Evolutionary conservation across 2,329 filamentous ascomycete species (phyloP).

Genomic region (Colletotrichum spinosum): DNA sequence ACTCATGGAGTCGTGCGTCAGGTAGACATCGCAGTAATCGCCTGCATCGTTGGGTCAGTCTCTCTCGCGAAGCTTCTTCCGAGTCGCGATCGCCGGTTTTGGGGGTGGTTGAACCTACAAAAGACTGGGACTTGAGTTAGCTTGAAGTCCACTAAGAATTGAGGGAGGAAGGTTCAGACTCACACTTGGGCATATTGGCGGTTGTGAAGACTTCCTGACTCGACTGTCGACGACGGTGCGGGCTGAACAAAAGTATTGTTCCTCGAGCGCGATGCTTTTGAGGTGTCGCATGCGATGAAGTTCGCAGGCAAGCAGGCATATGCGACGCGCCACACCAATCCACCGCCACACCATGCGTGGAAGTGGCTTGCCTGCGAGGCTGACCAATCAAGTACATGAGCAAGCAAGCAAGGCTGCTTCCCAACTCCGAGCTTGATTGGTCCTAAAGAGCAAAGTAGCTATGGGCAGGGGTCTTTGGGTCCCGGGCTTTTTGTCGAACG

Average conservation of each 20-base stretch:
- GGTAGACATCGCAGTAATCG: constrained; percentile 99
- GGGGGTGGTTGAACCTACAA: constrained; percentile 48
- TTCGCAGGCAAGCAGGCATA: background rate
- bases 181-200: constrained; percentile 87
- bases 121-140: constrained; percentile 67
- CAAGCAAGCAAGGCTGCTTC: constrained; percentile 17
- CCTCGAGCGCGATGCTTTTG: constrained; percentile 7
- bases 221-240: background rate
- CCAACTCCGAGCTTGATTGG: constrained; percentile 14
- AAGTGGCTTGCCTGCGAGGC: constrained; percentile 33
- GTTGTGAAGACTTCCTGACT: background rate
- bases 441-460: background rate
- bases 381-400: constrained; percentile 14
- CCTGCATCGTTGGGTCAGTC: constrained; percentile 52
- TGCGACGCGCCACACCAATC: constrained; percentile 5
- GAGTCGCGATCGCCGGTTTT: constrained; percentile 4
- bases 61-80: constrained; percentile 41
- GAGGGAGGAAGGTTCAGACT: constrained; percentile 50
- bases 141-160: background rate
- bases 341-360: constrained; percentile 18
- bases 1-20: constrained; percentile 99
- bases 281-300: constrained; percentile 28
- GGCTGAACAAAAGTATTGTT: constrained; percentile 16
- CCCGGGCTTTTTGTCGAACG: constrained; percentile 35
- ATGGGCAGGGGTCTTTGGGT: constrained; percentile 28